Conservation (phyloP, 2,329 filamentous ascomycete genomes). For the Aspergillus intermedius region DNA sequence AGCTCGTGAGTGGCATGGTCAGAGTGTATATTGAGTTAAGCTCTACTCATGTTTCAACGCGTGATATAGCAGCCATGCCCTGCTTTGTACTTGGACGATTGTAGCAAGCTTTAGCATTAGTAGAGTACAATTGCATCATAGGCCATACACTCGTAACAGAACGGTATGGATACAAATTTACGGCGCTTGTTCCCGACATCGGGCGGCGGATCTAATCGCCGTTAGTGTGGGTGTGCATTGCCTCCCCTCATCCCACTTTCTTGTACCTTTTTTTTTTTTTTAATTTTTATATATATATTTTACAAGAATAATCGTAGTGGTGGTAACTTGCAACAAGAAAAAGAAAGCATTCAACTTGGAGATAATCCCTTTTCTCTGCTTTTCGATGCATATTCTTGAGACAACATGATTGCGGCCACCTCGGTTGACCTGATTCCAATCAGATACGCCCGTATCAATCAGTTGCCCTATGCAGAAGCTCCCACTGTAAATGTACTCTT, state of each 20-base stretch:
- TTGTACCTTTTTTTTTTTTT: too few relatives aligned
- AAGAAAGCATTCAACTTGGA: too few relatives aligned
- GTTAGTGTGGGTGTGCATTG: background rate
- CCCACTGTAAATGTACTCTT: background rate
- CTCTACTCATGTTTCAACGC: too few relatives aligned
- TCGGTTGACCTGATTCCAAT: background rate
- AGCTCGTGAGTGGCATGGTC: background rate
- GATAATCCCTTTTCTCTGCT: background rate
- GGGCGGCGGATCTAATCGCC: conserved; percentile 17
- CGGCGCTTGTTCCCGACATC: conserved; percentile 14
- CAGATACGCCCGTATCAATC: background rate
- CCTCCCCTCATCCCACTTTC: background rate
- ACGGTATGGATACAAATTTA: background rate
- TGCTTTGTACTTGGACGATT: too few relatives aligned
- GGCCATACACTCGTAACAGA: background rate
- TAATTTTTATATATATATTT: too few relatives aligned
- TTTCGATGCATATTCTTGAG: background rate
- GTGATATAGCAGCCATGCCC: too few relatives aligned
- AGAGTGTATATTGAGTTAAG: too few relatives aligned
- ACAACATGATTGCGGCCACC: background rate
- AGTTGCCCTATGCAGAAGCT: background rate
- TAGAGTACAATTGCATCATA: background rate
- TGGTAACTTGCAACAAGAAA: too few relatives aligned
- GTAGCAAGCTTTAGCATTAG: too few relatives aligned
- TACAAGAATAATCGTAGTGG: too few relatives aligned